A percentile compares a stretch with the other conserved stretches of the same genome.
These are phyloP conservation scores for Penicillium coprophilum DNA, from an alignment of 495 filamentous ascomycete species.

Conservation along the genomic window DNA sequence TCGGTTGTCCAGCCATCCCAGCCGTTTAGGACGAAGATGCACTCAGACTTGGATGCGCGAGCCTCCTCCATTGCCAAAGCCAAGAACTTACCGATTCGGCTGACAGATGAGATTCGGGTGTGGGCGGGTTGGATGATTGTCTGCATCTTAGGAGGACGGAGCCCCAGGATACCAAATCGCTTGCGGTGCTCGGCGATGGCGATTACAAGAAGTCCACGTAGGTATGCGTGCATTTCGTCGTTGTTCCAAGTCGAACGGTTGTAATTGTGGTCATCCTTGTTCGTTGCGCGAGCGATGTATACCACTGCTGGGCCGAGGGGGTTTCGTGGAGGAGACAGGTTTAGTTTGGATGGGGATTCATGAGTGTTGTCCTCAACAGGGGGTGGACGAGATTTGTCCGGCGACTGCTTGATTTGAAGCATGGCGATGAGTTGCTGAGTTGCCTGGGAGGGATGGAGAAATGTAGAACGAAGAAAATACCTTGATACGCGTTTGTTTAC, in stretches of 20 bases:
- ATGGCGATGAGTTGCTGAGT: background rate
- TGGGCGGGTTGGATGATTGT: constrained; percentile 6
- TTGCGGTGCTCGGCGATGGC: constrained; percentile 6
- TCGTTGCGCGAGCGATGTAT: constrained; percentile 5
- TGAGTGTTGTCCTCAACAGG: background rate
- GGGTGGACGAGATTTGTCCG: background rate
- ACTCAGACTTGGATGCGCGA: background rate
- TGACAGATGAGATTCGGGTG: background rate
- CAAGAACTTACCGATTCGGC: background rate
- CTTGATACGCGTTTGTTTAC: background rate
- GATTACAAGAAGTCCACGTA: constrained; percentile 2
- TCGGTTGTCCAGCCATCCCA: constrained; percentile 11
- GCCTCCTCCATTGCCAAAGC: background rate
- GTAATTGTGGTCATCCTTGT: background rate
- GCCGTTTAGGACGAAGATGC: constrained; percentile 2
- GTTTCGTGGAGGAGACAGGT: background rate
- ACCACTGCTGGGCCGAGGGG: constrained; percentile 2
- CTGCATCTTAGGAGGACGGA: constrained; percentile 5
- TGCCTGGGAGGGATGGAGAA: background rate
- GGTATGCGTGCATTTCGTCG: constrained; percentile 7
- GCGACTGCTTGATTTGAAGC: background rate
- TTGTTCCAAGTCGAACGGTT: background rate
- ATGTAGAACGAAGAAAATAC: background rate
- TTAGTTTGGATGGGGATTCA: background rate
- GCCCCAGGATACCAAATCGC: background rate